Base-by-base conservation (phyloP, 2,329 filamentous ascomycete species). In the Acarospora socialis region DNA sequence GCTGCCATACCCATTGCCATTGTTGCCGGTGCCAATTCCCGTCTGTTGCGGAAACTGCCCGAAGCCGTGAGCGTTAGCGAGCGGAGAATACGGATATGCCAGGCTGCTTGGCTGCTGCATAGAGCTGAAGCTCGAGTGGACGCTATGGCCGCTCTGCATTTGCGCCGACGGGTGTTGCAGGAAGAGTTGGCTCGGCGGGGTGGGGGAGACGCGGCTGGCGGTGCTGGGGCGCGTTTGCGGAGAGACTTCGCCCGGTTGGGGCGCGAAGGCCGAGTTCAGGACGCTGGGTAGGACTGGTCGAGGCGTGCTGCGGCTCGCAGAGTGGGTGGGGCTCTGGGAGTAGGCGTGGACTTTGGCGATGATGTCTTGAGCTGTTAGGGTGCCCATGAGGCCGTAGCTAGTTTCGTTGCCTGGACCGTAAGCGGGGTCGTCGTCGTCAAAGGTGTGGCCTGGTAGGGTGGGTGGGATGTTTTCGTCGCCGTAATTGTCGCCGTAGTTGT, bases 371-470 rank as follows among this genome's bases (percentile, higher is more conserved):
- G 27, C 33, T 3, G 38, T 36, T 18, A 21, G 19, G 7, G 30
- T 33, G 10, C 22, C 22, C 13, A 35, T 32, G 4, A 36, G 22
- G 20, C 35, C 38, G 23, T 41, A 38, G 33, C 22, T 41, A 7
- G 38, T 38, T 13, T 37, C 38, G 21, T 40, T 33, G 3, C 23
- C 24, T 13, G 10, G 10, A 29, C 52, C 51, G 13, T 46, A 46
- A 30, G 54, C 46, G 26, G 53, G 30, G 5, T 50, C 38, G 3
- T 53, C 55, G 30, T 60, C 56, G 24, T 57, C 56, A 24, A 61
- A 59, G 3, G 53, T 54, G 37, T 61, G 58, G 32, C 59, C 56
- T 5, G 59, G 59, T 22, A 59, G 59, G 13, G 59, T 63, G n/a
- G 58, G 55, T 3, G 59, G 59, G 17, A 59, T 50, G 37, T 56